Percentiles rank a stretch among this genome's conserved stretches.
phyloP scores from a whole-genome alignment of 2,329 filamentous ascomycete genomes.

The Claviceps pazoutovae region DNA sequence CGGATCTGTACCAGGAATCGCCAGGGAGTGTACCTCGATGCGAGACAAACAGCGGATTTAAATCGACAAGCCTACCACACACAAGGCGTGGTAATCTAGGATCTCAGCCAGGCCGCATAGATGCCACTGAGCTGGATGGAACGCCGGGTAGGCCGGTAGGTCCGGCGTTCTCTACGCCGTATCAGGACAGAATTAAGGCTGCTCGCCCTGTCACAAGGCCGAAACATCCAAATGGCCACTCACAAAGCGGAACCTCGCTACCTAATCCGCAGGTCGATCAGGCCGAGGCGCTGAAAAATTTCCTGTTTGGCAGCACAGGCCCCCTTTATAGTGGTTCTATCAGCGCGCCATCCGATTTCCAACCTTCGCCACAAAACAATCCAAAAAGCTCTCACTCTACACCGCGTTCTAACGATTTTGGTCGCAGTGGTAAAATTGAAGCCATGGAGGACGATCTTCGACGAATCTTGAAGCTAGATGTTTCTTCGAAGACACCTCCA shows the following conservation, averaged over 20 bases:
- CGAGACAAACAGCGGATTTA: slow-evolving; percentile 11
- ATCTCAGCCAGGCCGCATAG: slow-evolving; percentile 13
- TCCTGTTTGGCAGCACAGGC: slow-evolving; percentile 32
- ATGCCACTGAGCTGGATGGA: slow-evolving; percentile 46
- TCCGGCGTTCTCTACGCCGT: slow-evolving; percentile 55
- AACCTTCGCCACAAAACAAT: background rate
- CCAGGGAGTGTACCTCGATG: background rate
- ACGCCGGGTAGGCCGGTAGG: slow-evolving; percentile 41
- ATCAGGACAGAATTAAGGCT: slow-evolving; percentile 46
- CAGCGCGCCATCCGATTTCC: background rate
- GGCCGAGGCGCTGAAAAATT: slow-evolving; percentile 41
- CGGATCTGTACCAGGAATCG: slow-evolving; percentile 14
- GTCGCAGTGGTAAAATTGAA: slow-evolving; percentile 22
- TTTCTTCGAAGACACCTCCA: slow-evolving; percentile 13
- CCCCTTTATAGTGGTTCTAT: background rate
- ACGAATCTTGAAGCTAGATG: slow-evolving; percentile 34
- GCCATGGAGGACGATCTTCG: slow-evolving; percentile 41
- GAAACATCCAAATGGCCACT: background rate
- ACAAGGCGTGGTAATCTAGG: slow-evolving; percentile 12
- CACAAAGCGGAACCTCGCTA: background rate
- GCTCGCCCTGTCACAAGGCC: slow-evolving; percentile 24
- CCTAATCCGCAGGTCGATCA: slow-evolving; percentile 13
- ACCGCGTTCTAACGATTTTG: background rate
- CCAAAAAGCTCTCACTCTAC: background rate
- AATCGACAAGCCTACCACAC: slow-evolving; percentile 14